phyloP scores from a whole-genome alignment of 441 rosid species.

The Eruca vesicaria region DNA sequence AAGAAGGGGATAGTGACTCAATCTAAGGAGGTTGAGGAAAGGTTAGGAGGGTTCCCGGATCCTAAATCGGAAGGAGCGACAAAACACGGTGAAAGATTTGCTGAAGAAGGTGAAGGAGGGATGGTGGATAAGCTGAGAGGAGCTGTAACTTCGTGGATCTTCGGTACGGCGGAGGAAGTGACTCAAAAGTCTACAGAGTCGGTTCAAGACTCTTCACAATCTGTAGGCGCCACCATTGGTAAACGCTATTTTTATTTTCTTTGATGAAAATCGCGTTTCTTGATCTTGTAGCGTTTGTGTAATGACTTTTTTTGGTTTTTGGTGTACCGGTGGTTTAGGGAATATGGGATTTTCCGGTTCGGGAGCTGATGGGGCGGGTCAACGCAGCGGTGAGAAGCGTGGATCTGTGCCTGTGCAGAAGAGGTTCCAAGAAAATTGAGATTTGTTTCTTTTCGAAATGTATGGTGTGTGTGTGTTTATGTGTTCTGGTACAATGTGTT shows the following conservation, averaged over 20 bases:
- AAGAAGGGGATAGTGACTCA: slow-evolving; percentile 50
- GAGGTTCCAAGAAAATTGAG: slow-evolving; percentile 28
- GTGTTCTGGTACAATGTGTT: background rate
- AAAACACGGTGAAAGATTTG: slow-evolving; percentile 22
- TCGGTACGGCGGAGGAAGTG: slow-evolving; percentile 40
- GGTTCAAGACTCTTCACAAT: slow-evolving; percentile 36
- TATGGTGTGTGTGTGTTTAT: background rate
- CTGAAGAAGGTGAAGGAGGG: slow-evolving; percentile 32
- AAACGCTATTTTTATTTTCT: background rate
- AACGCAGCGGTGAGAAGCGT: background rate
- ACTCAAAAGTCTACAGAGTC: slow-evolving; percentile 30
- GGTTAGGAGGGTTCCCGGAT: slow-evolving; percentile 27
- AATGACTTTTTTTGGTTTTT: background rate
- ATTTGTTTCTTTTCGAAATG: background rate
- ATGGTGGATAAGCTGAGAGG: slow-evolving; percentile 55
- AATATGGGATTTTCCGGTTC: slow-evolving; percentile 25
- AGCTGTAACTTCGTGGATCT: slow-evolving; percentile 57
- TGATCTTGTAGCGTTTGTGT: background rate
- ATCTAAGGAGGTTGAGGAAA: slow-evolving; percentile 45
- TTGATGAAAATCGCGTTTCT: background rate
- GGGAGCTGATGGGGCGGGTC: slow-evolving; percentile 12
- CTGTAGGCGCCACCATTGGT: slow-evolving; percentile 38
- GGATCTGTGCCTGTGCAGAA: slow-evolving; percentile 17
- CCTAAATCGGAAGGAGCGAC: slow-evolving; percentile 23
- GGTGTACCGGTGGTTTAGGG: slow-evolving; percentile 11